These are phyloP conservation scores for Backusella parvicylindrica DNA, from an alignment of 192 early-diverging fungal genomes.

Conservation along the genomic window DNA sequence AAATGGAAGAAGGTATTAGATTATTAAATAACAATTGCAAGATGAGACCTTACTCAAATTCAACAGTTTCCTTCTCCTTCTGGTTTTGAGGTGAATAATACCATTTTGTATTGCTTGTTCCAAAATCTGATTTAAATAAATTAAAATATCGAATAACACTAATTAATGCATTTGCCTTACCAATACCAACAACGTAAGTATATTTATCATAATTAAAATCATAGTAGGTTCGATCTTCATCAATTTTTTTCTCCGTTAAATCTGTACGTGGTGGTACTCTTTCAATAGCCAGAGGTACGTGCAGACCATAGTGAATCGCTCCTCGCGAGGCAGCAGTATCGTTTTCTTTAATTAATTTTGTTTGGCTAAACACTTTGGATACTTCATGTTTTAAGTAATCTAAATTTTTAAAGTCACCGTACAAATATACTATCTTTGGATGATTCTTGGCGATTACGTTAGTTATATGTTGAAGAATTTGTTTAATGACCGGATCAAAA, in stretches of 20 bases:
- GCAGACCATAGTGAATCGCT: background rate
- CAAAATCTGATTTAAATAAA: background rate
- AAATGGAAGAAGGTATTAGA: constrained; percentile 19
- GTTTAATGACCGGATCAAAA: constrained; percentile 50
- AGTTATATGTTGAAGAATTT: background rate
- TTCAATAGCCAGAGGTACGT: background rate
- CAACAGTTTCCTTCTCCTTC: constrained; percentile 27
- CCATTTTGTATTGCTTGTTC: constrained; percentile 8
- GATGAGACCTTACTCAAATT: constrained; percentile 17
- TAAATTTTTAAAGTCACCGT: background rate
- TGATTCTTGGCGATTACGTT: background rate
- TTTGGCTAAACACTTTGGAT: background rate
- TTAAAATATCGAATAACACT: background rate
- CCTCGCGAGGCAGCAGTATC: background rate
- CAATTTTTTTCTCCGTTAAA: background rate
- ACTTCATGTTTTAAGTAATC: background rate
- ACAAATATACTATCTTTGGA: background rate
- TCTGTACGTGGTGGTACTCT: background rate
- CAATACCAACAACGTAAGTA: constrained; percentile 4
- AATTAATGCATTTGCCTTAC: background rate
- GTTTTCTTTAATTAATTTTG: background rate
- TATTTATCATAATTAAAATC: background rate
- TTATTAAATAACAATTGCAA: constrained; percentile 4
- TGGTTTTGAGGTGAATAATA: constrained; percentile 31
- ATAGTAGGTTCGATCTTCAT: background rate